Conservation (phyloP, 768 basidiomycete genomes). For the Tephrocybe rancida region DNA sequence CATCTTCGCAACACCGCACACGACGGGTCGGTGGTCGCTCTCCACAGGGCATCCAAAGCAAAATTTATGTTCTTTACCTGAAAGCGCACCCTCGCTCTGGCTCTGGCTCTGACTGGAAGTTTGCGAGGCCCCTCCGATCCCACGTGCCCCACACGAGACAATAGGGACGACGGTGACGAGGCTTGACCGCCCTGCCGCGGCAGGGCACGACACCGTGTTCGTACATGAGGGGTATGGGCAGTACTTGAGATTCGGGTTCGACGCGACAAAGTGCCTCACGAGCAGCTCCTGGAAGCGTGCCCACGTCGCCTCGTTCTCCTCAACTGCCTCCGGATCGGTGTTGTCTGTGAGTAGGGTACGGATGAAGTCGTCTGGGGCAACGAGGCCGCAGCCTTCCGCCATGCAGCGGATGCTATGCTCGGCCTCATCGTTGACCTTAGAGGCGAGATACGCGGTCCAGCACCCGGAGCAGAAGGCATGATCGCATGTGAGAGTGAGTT, state of each 20-base stretch:
- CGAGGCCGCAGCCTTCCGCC: conserved; percentile 73
- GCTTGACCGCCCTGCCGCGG: conserved; percentile 75
- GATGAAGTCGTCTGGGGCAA: conserved; percentile 67
- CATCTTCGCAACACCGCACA: conserved; percentile 86
- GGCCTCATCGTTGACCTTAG: conserved; percentile 84
- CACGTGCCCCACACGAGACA: conserved; percentile 78
- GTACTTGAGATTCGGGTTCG: conserved; percentile 83
- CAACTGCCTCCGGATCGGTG: conserved; percentile 23
- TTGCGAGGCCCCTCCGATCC: conserved; percentile 37
- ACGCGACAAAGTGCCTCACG: conserved; percentile 87
- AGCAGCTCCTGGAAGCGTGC: conserved; percentile 85
- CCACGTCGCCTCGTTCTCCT: conserved; percentile 54
- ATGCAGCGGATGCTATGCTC: conserved; percentile 77
- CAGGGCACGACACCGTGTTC: conserved; percentile 87
- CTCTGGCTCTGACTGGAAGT: conserved; percentile 26
- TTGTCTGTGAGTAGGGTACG: conserved; percentile 46
- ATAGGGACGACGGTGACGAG: conserved; percentile 84
- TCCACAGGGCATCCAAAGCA: conserved; percentile 95
- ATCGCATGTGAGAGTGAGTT: conserved; percentile 75
- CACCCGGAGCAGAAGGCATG: conserved; percentile 85
- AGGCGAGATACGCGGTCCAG: conserved; percentile 78
- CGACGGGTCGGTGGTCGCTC: conserved; percentile 88
- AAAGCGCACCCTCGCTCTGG: conserved; percentile 26
- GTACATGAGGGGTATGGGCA: conserved; percentile 96
- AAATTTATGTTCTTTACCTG: conserved; percentile 70